Conservation (phyloP, 768 basidiomycete species). For the Russula vinacea region DNA sequence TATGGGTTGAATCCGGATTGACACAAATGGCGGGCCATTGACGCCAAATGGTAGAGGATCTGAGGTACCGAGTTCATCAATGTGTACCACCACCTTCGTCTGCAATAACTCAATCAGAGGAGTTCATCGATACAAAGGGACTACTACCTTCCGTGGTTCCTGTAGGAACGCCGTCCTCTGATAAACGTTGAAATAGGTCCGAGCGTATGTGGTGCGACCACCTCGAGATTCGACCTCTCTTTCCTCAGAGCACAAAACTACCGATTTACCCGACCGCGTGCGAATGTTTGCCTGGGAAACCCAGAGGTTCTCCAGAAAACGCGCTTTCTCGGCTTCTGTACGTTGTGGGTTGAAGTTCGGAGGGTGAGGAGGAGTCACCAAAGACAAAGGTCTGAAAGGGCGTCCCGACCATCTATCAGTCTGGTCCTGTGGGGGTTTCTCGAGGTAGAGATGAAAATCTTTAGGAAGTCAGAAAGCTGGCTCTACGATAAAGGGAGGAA, state of each 20-base stretch:
- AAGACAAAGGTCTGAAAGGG: slow-evolving; percentile 73
- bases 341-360: slow-evolving; percentile 62
- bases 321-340: slow-evolving; percentile 64
- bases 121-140: slow-evolving; percentile 10
- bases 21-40: slow-evolving; percentile 66
- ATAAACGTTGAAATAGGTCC: slow-evolving; percentile 89
- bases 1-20: slow-evolving; percentile 79
- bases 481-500: slow-evolving; percentile 5
- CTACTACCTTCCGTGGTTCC: slow-evolving; percentile 73
- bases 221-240: slow-evolving; percentile 68
- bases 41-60: slow-evolving; percentile 77
- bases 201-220: slow-evolving; percentile 61
- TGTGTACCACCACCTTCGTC: slow-evolving; percentile 86
- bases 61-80: slow-evolving; percentile 72
- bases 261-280: slow-evolving; percentile 67
- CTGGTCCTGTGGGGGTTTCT: slow-evolving; percentile 77
- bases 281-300: slow-evolving; percentile 78
- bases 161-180: slow-evolving; percentile 75
- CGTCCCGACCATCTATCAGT: slow-evolving; percentile 86
- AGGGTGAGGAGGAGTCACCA: slow-evolving; percentile 71
- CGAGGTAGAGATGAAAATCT: slow-evolving; percentile 87
- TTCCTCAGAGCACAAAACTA: slow-evolving; percentile 67
- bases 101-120: slow-evolving; percentile 35
- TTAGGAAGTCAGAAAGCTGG: slow-evolving; percentile 21
- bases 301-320: slow-evolving; percentile 90